These are phyloP conservation scores for Digitaria exilis DNA, from an alignment of 202 grass and related monocot species.

Conservation along the genomic window DNA sequence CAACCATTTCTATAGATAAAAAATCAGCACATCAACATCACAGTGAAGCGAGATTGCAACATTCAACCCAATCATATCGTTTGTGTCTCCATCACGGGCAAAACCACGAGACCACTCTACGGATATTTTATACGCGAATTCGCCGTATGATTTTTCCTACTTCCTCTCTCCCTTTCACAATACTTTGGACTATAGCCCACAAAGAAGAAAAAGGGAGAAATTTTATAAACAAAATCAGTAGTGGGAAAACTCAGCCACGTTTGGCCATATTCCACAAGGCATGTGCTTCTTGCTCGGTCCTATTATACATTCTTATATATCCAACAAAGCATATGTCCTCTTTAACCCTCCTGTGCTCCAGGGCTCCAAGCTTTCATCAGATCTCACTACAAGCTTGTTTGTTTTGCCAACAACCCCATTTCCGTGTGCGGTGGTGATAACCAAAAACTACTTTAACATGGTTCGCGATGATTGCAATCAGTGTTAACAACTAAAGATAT, in stretches of 20 bases:
- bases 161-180: not conserved
- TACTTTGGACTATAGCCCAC: not conserved
- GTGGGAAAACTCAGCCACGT: conserved; percentile 20
- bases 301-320: not conserved
- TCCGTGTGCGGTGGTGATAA: conserved; percentile 19
- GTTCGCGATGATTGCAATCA: conserved; percentile 40
- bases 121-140: not conserved
- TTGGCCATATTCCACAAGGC: conserved; percentile 18
- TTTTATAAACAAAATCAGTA: not conserved
- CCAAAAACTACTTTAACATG: not conserved
- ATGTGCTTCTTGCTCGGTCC: conserved; percentile 19
- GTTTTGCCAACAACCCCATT: conserved; percentile 3
- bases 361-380: conserved; percentile 28
- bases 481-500: conserved; percentile 34
- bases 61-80: not conserved
- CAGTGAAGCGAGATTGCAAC: conserved; percentile 19
- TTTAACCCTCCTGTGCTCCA: conserved; percentile 19
- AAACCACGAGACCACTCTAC: conserved; percentile 6
- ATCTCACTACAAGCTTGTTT: conserved; percentile 16
- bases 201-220: not conserved
- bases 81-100: conserved; percentile 2
- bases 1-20: not conserved
- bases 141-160: not conserved
- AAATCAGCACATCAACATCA: conserved; percentile 13
- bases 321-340: not conserved